Percentiles rank a stretch among this genome's conserved stretches.
phyloP scores from a whole-genome alignment of 768 basidiomycete genomes.

The Russula virescens region DNA sequence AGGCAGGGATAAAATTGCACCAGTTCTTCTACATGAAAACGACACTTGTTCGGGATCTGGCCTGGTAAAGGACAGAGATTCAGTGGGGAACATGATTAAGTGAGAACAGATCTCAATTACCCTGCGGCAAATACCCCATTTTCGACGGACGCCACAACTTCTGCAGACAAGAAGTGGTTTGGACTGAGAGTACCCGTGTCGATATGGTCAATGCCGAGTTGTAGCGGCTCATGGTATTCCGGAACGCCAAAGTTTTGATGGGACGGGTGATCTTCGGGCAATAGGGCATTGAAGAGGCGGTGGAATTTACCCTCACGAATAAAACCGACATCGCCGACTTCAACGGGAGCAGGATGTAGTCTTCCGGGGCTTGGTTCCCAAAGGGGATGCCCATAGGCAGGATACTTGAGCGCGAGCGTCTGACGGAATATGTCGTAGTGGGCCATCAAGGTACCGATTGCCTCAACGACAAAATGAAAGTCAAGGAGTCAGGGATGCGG shows the following conservation, averaged over 20 bases:
- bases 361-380: neutral
- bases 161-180: neutral
- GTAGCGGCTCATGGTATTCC: neutral
- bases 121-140: neutral
- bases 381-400: neutral
- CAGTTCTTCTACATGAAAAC: neutral
- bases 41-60: neutral
- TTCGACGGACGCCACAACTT: neutral
- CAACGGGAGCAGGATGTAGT: neutral
- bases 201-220: neutral
- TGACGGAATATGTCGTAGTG: neutral
- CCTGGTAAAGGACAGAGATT: neutral
- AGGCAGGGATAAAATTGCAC: neutral
- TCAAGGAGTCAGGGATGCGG: too few species aligned
- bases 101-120: neutral
- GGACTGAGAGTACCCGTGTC: neutral
- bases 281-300: neutral
- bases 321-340: neutral
- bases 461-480: too few species aligned
- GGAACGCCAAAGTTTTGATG: slow-evolving; percentile 2
- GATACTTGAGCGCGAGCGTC: neutral
- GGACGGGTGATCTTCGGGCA: neutral
- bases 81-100: neutral
- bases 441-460: neutral
- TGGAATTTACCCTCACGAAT: neutral